phyloP scores from a whole-genome alignment of 805 yeast species.

The Saturnispora galanensis region DNA sequence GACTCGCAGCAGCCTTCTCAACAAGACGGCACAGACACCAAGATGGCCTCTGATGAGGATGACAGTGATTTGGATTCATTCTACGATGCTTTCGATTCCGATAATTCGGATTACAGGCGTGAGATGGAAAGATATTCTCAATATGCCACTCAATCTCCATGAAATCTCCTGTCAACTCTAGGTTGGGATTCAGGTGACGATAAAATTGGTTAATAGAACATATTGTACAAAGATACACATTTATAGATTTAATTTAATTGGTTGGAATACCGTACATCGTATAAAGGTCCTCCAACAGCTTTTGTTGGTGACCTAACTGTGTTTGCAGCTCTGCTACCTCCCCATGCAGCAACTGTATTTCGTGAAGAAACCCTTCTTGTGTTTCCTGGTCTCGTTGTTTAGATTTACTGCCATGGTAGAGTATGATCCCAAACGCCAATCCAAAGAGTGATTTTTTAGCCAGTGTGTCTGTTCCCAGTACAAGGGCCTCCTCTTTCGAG shows the following conservation, averaged over 20 bases:
- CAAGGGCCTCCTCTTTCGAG: slow-evolving; percentile 74
- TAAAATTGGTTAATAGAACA: no score
- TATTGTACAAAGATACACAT: background rate
- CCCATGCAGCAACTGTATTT: slow-evolving; percentile 56
- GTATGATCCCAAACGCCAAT: slow-evolving; percentile 68
- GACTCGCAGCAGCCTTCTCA: background rate
- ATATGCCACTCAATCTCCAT: background rate
- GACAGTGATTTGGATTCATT: slow-evolving; percentile 1
- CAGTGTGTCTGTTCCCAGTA: slow-evolving; percentile 68
- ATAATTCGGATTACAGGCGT: slow-evolving; percentile 4
- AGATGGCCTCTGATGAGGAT: background rate
- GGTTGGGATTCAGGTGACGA: no score
- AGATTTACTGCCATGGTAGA: slow-evolving; percentile 63
- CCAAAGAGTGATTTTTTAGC: slow-evolving; percentile 70
- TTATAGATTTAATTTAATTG: slow-evolving; percentile 6
- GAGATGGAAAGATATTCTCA: slow-evolving; percentile 5
- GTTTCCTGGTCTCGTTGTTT: slow-evolving; percentile 53
- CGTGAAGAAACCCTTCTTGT: slow-evolving; percentile 61
- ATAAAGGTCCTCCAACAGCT: slow-evolving; percentile 36
- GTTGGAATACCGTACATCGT: slow-evolving; percentile 41
- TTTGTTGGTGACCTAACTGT: slow-evolving; percentile 32
- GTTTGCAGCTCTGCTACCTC: slow-evolving; percentile 52
- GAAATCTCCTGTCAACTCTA: no score
- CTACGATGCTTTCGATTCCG: slow-evolving; percentile 7
- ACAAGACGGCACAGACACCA: no score